Evolutionary conservation across 352 stramenopile genomes (phyloP).

Genomic region (Pilasporangium apinafurcum): DNA sequence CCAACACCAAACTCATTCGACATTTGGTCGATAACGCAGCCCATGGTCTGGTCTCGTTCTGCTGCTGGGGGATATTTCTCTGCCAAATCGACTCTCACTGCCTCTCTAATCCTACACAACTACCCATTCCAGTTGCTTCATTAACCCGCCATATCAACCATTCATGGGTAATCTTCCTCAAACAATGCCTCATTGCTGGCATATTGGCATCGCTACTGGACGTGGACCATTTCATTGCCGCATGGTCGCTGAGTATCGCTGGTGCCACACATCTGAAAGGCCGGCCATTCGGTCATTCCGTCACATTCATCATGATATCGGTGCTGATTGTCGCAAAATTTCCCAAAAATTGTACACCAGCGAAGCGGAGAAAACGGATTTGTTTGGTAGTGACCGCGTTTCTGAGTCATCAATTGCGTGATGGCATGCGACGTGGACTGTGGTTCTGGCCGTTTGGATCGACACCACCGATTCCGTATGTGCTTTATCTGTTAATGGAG

Average conservation of each 20-base stretch:
- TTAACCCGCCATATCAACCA: neutral
- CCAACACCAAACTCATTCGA: constrained; percentile 31
- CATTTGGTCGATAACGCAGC: constrained; percentile 59
- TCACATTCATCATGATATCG: constrained; percentile 59
- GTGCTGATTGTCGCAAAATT: constrained; percentile 27
- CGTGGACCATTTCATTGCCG: constrained; percentile 70
- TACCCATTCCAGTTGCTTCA: constrained; percentile 1
- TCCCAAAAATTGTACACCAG: constrained; percentile 10
- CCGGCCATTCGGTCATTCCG: constrained; percentile 58
- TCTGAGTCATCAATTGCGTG: constrained; percentile 63
- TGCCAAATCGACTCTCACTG: constrained; percentile 15
- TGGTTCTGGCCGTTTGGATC: constrained; percentile 74
- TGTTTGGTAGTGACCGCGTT: constrained; percentile 52
- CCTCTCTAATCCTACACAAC: neutral
- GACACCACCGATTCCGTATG: constrained; percentile 52
- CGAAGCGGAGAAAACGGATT: constrained; percentile 20
- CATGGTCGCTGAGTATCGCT: constrained; percentile 39
- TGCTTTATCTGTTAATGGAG: constrained; percentile 58
- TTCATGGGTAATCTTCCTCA: constrained; percentile 19
- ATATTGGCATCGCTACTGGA: constrained; percentile 45
- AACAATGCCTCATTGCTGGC: constrained; percentile 31
- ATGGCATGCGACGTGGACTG: constrained; percentile 49
- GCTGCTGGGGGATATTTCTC: constrained; percentile 55
- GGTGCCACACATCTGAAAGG: constrained; percentile 49
- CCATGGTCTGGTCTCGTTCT: constrained; percentile 49